Evolutionary conservation across 192 early-diverging fungal genomes (phyloP).

Genomic region (Gigaspora rosea): DNA sequence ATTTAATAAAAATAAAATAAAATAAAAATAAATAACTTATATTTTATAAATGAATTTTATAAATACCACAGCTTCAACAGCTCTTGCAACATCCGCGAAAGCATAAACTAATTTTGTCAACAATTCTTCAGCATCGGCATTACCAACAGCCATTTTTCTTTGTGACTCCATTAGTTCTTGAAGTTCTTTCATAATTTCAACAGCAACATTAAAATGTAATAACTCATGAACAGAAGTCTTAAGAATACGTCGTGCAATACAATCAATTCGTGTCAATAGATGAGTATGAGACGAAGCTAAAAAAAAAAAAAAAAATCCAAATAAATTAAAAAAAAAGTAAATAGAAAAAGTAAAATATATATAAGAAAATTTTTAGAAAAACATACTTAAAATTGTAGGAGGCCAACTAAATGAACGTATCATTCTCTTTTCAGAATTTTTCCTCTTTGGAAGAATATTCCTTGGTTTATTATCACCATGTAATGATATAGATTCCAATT

Average conservation of each 20-base stretch:
- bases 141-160: constrained; percentile 56
- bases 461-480: not conserved
- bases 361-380: too few relatives aligned
- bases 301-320: not conserved
- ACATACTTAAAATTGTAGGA: constrained; percentile 54
- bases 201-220: constrained; percentile 49
- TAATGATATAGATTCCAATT: constrained; percentile 10
- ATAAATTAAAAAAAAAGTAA: not conserved
- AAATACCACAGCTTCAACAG: constrained; percentile 66
- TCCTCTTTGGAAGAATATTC: not conserved
- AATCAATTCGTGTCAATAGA: constrained; percentile 54
- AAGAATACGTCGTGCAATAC: constrained; percentile 54
- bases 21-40: too few relatives aligned
- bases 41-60: too few relatives aligned
- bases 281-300: constrained; percentile 53
- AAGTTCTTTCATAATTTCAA: constrained; percentile 61
- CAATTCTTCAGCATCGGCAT: constrained; percentile 62
- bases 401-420: constrained; percentile 68
- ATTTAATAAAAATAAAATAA: not conserved
- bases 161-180: constrained; percentile 63
- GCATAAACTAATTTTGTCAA: constrained; percentile 59
- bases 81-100: constrained; percentile 60
- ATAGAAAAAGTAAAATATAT: too few relatives aligned
- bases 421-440: constrained; percentile 36
- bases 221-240: constrained; percentile 53